Base-by-base conservation (phyloP, 2,329 filamentous ascomycete species). In the Venturia pyrina region DNA sequence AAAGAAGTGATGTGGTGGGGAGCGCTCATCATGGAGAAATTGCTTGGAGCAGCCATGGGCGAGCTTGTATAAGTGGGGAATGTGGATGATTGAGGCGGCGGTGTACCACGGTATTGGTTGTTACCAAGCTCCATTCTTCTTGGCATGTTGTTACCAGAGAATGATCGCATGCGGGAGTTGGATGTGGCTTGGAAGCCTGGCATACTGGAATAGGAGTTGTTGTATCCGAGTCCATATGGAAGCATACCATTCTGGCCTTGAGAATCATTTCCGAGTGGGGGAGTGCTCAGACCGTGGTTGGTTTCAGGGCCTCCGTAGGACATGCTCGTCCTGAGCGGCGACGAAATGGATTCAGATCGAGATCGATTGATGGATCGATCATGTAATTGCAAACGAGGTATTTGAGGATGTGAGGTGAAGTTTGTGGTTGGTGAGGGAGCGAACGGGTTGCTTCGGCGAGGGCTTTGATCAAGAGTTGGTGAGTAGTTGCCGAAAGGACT, bases 251-350 rank as follows among this genome's bases (percentile, higher is more conserved):
- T 57, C 21, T 57, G 70, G 21, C 75, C 75, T 66, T 77, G 8
- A 70, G 65, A 56, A 73, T 72, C 65, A 63, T 69, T 44, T 59
- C 53, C 53, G 10, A 59, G 28, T 59, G 53, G 65, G 66, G 2
- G 72, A 69, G 64, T 73, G 73, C 56, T 70, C 63, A 1, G 71
- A 71, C 48, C 70, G 28, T 62, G 40, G 15, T 46, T 69, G 59
- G 48, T 41, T 56, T 67, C 68, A 34, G 75, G 73, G 63, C 68
- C 68, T 15, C 71, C 72, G 34, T 81, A 81, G 43, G 78, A 80
- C 72, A 80, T 78, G 72, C 78, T 81, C 8, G 78, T 76, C 65
- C 79, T 73, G 17, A 81, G 71, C 2, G 79, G 78, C 15, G 79
- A 80, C 41, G 75, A 75, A 3, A 78, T 71, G 5, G 77, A 75